phyloP scores from a whole-genome alignment of 1,284 basidiomycete genomes.

The Ustilago nuda region DNA sequence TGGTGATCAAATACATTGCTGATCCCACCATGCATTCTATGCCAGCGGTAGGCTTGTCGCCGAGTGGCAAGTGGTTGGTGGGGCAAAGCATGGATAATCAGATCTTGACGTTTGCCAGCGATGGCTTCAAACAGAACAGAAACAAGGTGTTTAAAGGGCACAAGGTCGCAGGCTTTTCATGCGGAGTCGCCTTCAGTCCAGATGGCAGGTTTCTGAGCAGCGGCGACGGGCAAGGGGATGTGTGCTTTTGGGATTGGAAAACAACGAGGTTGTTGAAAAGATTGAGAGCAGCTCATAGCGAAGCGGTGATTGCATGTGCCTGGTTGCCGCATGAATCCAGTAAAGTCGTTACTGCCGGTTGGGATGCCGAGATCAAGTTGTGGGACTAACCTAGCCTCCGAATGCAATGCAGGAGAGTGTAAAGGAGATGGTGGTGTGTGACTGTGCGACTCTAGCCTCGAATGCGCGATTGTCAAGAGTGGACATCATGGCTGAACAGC shows the following conservation, averaged over 20 bases:
- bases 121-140: conserved; percentile 92
- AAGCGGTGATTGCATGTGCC: conserved; percentile 95
- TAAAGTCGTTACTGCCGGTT: conserved; percentile 93
- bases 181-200: conserved; percentile 94
- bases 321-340: conserved; percentile 95
- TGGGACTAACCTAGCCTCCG: conserved; percentile 73
- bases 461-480: no score
- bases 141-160: conserved; percentile 99
- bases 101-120: conserved; percentile 94
- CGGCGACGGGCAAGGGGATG: conserved; percentile 91
- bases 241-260: conserved; percentile 99
- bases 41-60: conserved; percentile 95
- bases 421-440: no score
- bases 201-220: conserved; percentile 98
- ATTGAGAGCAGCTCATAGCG: conserved; percentile 82
- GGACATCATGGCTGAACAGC: no score
- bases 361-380: conserved; percentile 96
- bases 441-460: no score
- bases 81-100: conserved; percentile 98
- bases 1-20: conserved; percentile 99
- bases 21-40: conserved; percentile 99
- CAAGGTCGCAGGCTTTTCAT: conserved; percentile 94
- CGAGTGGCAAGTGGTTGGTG: conserved; percentile 94
- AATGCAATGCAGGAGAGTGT: not conserved
- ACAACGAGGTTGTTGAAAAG: conserved; percentile 89